Conservation (phyloP, 2,329 filamentous ascomycete genomes). For the Plenodomus lindquistii region DNA sequence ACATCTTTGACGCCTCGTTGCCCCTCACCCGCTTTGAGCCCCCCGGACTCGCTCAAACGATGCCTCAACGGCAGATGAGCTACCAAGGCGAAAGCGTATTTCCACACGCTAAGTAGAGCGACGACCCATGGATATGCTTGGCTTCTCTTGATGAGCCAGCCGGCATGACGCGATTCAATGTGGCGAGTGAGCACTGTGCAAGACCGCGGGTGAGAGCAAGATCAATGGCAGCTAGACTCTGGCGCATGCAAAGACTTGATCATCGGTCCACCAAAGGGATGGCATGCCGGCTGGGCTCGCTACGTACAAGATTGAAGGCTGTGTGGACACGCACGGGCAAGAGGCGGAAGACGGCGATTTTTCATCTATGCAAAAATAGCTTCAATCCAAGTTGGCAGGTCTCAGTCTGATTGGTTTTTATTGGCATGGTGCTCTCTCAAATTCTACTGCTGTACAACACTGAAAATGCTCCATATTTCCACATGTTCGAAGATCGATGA, state of each 20-base stretch:
- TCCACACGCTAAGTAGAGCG: constrained; percentile 1
- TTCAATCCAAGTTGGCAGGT: no score
- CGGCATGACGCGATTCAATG: background rate
- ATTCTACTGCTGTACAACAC: no score
- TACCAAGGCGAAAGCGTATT: constrained; percentile 1
- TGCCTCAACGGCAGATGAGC: background rate
- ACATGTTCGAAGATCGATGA: background rate
- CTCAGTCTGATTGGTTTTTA: no score
- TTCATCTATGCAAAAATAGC: no score
- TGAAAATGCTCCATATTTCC: background rate
- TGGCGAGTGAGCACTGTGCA: background rate
- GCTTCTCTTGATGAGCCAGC: background rate
- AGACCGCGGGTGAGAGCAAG: background rate
- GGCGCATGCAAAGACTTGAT: no score
- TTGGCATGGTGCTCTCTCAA: no score
- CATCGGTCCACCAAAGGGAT: no score
- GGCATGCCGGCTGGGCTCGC: no score
- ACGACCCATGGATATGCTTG: background rate
- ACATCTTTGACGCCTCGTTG: constrained; percentile 5
- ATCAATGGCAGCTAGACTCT: background rate
- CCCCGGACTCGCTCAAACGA: no score
- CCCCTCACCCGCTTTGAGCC: background rate
- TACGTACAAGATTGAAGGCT: no score
- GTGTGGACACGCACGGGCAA: no score
- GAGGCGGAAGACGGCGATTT: no score